phyloP scores from a whole-genome alignment of 208 protist genomes.

The Perkinsela sp. region DNA sequence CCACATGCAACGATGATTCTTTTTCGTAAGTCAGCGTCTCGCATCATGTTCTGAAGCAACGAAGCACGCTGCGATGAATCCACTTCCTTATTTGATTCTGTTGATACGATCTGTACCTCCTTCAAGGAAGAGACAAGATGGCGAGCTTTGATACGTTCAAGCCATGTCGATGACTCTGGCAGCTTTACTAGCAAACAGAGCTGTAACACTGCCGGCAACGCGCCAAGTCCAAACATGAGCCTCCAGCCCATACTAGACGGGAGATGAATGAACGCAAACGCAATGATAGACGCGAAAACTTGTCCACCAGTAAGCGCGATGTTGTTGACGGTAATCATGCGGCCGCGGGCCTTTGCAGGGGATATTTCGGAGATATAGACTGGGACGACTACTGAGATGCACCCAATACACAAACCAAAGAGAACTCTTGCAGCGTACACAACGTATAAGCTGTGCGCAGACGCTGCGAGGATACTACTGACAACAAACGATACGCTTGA shows the following conservation, averaged over 20 bases:
- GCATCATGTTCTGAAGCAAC: conserved; percentile 6
- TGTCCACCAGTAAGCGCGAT: conserved; percentile 51
- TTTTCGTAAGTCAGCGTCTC: conserved; percentile 20
- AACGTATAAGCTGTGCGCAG: conserved; percentile 19
- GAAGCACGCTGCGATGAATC: neutral
- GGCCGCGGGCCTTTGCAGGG: conserved; percentile 25
- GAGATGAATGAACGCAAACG: conserved; percentile 27
- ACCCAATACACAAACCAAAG: conserved; percentile 50
- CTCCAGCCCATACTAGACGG: conserved; percentile 56
- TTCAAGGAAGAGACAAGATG: too few species aligned
- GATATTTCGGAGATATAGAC: conserved; percentile 65
- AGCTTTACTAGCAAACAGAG: conserved; percentile 41
- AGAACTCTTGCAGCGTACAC: conserved; percentile 39
- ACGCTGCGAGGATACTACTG: conserved; percentile 34
- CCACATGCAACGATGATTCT: conserved; percentile 33
- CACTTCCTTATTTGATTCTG: conserved; percentile 10
- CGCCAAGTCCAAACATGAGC: conserved; percentile 41
- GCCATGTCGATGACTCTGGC: conserved; percentile 54
- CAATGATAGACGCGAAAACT: conserved; percentile 34
- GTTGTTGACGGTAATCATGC: conserved; percentile 56
- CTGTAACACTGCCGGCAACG: conserved; percentile 36
- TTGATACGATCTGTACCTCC: conserved; percentile 15
- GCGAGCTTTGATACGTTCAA: conserved; percentile 16
- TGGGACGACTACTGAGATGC: conserved; percentile 55
- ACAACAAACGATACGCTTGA: conserved; percentile 43